Evolutionary conservation across 495 filamentous ascomycete genomes (phyloP).

Genomic region (Paragyromitra xinjiangensis): DNA sequence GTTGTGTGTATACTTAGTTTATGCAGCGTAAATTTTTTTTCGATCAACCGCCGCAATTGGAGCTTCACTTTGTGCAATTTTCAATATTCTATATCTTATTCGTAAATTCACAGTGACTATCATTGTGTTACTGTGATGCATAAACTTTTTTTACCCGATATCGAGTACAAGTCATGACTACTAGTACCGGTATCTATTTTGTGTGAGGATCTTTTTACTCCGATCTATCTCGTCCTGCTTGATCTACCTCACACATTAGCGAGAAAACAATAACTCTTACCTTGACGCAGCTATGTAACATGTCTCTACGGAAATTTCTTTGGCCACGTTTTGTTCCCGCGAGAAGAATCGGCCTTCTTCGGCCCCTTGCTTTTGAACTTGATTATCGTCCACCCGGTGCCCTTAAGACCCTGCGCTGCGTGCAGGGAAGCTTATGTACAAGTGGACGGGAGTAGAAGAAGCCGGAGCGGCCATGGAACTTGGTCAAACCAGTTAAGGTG

Average conservation of each 20-base stretch:
- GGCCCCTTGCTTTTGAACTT: slow-evolving; percentile 29
- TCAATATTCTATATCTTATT: slow-evolving; percentile 36
- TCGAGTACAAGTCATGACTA: slow-evolving; percentile 35
- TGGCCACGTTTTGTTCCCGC: slow-evolving; percentile 48
- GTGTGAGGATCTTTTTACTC: slow-evolving; percentile 35
- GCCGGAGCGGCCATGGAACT: slow-evolving; percentile 15
- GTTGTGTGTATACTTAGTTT: slow-evolving; percentile 48
- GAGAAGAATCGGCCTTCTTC: slow-evolving; percentile 27
- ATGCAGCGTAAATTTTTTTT: slow-evolving; percentile 50
- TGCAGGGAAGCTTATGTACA: slow-evolving; percentile 30
- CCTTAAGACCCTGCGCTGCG: slow-evolving; percentile 25
- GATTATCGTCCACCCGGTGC: slow-evolving; percentile 28
- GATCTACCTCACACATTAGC: slow-evolving; percentile 46
- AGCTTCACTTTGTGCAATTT: slow-evolving; percentile 30
- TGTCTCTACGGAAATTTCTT: slow-evolving; percentile 48
- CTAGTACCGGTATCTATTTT: slow-evolving; percentile 30
- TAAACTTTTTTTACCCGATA: slow-evolving; percentile 50
- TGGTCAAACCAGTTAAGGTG: slow-evolving; percentile 31
- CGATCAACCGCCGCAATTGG: slow-evolving; percentile 46
- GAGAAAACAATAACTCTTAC: slow-evolving; percentile 29
- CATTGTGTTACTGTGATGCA: slow-evolving; percentile 41
- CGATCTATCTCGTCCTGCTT: slow-evolving; percentile 41
- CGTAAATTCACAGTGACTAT: slow-evolving; percentile 23
- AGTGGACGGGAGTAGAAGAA: slow-evolving; percentile 36
- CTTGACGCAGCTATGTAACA: slow-evolving; percentile 43